Conservation (phyloP, 2,329 filamentous ascomycete species). For the Verticillium isaacii region DNA sequence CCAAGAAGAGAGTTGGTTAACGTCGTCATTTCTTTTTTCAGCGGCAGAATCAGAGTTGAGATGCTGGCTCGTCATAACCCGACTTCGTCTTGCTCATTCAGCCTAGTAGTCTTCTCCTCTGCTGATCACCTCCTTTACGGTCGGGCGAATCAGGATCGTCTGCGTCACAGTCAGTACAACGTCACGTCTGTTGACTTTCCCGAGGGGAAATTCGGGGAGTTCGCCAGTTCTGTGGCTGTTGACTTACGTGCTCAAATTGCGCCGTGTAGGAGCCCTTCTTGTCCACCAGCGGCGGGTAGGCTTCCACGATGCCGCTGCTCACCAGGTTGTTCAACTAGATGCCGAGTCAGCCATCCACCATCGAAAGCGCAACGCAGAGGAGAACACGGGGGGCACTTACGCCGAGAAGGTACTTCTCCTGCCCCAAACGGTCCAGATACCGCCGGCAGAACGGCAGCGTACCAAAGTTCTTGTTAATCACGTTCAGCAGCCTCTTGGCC, state of each 20-base stretch:
- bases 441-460: conserved; percentile 87
- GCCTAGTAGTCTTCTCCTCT: conserved; percentile 76
- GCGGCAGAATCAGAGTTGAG: background rate
- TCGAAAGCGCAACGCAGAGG: conserved; percentile 16
- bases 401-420: conserved; percentile 89
- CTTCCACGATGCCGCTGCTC: conserved; percentile 76
- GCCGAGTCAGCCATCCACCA: conserved; percentile 22
- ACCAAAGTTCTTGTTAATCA: conserved; percentile 95
- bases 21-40: background rate
- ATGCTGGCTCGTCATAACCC: background rate
- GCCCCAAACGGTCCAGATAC: conserved; percentile 87
- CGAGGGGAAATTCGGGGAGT: background rate
- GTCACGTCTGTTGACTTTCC: conserved; percentile 7
- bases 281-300: conserved; percentile 84
- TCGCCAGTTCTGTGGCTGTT: background rate
- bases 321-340: conserved; percentile 79
- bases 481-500: conserved; percentile 77
- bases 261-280: conserved; percentile 93
- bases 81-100: conserved; percentile 1
- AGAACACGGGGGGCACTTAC: conserved; percentile 55
- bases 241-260: conserved; percentile 87
- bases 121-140: conserved; percentile 82
- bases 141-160: conserved; percentile 74
- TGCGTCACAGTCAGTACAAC: conserved; percentile 22
- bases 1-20: background rate